Base-by-base conservation (phyloP, 768 basidiomycete genomes). In the Termitomyces sp. region DNA sequence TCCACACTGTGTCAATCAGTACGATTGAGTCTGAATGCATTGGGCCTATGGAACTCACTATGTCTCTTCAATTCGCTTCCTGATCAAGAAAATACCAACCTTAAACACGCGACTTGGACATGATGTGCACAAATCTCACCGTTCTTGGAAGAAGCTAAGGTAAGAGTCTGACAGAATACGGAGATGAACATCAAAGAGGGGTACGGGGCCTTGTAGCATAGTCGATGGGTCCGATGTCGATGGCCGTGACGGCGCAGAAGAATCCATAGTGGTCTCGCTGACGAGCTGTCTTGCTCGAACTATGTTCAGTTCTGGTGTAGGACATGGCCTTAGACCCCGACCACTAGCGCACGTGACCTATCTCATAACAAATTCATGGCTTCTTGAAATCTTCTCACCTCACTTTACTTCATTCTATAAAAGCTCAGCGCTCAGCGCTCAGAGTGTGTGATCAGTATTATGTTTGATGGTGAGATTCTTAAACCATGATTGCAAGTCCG, bases 131-230 rank as follows among this genome's bases (percentile, higher is more conserved):
- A 20, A 41, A 56, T 27, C 53, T 60, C 61, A 89, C 92, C 93
- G 80, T 76, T 94, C 93, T 70, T 85, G 83, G 72, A 95, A 94
- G 76, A 94, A 95, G 57, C 67, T 74, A 57, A 95, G 78, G 69
- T 92, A 93, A 4, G 88, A 88, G 63, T 94, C 88, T 42, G 79
- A 80, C 61, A 91, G 69, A 62, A 83, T 75, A 58, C 76, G 82
- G 36, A 93, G 83, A 63, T 92, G 84, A 41, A 78, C 67, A 53
- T 93, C 91, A 64, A 91, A 92, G 55, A 87, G 73, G 1, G 85
- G 80, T 32, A 90, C 71, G 4, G 88, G 88, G 2, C 86, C 86
- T 57, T 77, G 75, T 1, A 68, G 59, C 18, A 67, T 58, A 22
- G 60, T 61, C 5, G 70, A 65, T 7, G 64, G 44, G 57, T 77